phyloP scores from a whole-genome alignment of 345 rosid species.

The Arabidopsis suecica region DNA sequence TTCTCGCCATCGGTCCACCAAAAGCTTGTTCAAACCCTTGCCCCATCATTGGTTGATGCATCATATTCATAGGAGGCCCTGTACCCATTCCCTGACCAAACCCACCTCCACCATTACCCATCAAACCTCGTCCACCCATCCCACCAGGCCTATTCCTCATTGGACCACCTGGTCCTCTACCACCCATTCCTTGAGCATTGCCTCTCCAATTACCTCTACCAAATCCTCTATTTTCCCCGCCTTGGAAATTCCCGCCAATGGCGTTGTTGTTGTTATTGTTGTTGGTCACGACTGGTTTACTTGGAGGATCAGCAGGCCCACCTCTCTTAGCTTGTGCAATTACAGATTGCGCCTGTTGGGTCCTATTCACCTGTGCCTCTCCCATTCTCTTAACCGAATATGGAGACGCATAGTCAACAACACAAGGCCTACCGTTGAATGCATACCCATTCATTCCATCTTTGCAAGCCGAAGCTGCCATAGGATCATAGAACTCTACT shows the following conservation, averaged over 20 bases:
- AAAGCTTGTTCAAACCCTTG: conserved; percentile 84
- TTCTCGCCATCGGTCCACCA: conserved; percentile 83
- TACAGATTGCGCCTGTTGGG: conserved; percentile 59
- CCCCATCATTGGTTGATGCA: conserved; percentile 84
- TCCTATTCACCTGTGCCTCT: conserved; percentile 67
- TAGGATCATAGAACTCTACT: conserved; percentile 78
- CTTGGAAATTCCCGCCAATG: conserved; percentile 69
- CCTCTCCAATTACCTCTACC: conserved; percentile 84
- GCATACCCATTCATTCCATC: conserved; percentile 77
- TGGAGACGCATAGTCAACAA: conserved; percentile 83
- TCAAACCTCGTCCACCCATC: conserved; percentile 70
- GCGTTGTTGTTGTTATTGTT: conserved; percentile 46
- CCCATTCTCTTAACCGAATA: conserved; percentile 71
- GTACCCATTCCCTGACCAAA: conserved; percentile 73
- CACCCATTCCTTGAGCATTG: conserved; percentile 70
- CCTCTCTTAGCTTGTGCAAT: conserved; percentile 61
- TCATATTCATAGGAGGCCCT: conserved; percentile 59
- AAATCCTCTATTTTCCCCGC: conserved; percentile 70
- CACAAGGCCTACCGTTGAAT: conserved; percentile 79
- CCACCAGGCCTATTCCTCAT: conserved; percentile 73
- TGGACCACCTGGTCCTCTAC: conserved; percentile 74
- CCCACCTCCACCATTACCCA: conserved; percentile 74
- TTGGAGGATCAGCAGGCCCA: conserved; percentile 58
- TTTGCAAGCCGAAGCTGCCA: conserved; percentile 73
- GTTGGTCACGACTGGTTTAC: conserved; percentile 49